These are phyloP conservation scores for Pseudozyma sp. DNA, from an alignment of 1,284 basidiomycete genomes.

Conservation along the genomic window DNA sequence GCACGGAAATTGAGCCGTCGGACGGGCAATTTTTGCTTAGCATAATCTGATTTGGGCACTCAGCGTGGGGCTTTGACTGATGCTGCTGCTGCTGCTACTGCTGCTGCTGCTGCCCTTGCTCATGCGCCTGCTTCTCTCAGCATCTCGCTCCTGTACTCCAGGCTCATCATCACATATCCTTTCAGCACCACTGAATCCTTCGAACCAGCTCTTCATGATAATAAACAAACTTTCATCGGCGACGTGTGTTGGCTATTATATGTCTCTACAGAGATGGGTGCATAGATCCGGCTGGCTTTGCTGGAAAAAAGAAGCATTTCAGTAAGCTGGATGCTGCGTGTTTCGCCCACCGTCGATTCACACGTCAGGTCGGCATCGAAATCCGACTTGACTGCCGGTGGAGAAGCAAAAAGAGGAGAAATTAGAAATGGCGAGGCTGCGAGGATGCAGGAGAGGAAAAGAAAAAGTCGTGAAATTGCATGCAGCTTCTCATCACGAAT, in stretches of 20 bases:
- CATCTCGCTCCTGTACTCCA: no score
- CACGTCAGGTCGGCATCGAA: slow-evolving; percentile 6
- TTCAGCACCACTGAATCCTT: no score
- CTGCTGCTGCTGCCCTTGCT: not conserved
- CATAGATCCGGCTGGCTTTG: not conserved
- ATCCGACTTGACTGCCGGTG: not conserved
- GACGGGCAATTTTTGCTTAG: slow-evolving; percentile 24
- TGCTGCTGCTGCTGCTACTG: not conserved
- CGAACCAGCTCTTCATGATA: no score
- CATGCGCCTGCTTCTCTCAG: no score
- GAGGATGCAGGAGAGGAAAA: no score
- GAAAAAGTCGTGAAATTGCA: no score
- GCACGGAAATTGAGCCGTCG: slow-evolving; percentile 10
- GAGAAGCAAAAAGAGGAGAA: not conserved
- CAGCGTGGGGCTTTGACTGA: not conserved
- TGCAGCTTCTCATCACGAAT: no score
- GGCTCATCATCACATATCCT: no score
- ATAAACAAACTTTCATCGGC: no score
- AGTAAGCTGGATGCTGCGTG: not conserved
- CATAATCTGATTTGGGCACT: slow-evolving; percentile 22
- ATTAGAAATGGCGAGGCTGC: not conserved
- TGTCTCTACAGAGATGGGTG: no score
- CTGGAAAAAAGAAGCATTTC: not conserved
- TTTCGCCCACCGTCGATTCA: not conserved
- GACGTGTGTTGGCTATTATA: no score